Percentiles rank a stretch among this genome's conserved stretches.
These are phyloP conservation scores for Lyophyllum shimeji DNA, from an alignment of 768 basidiomycete genomes.

Conservation along the genomic window DNA sequence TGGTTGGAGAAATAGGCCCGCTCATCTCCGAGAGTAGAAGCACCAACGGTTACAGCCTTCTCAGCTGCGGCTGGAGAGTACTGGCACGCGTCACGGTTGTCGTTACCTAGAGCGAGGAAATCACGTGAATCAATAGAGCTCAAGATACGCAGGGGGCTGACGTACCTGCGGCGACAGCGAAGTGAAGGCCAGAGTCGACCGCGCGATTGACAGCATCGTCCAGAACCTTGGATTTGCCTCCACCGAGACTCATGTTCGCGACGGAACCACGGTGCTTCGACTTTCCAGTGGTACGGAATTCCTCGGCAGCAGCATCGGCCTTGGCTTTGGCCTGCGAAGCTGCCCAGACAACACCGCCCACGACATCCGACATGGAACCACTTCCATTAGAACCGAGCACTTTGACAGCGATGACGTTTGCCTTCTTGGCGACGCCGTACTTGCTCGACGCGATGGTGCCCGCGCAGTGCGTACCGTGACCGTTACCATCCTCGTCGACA, in stretches of 20 bases:
- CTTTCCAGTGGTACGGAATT: constrained; percentile 70
- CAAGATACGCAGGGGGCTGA: constrained; percentile 10
- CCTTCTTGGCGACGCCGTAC: constrained; percentile 96
- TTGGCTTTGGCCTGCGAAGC: constrained; percentile 51
- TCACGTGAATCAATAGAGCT: not conserved
- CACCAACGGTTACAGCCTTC: constrained; percentile 93
- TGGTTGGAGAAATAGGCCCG: constrained; percentile 93
- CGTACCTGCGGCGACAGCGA: constrained; percentile 93
- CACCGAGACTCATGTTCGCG: constrained; percentile 97
- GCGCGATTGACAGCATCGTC: constrained; percentile 86
- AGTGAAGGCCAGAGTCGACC: constrained; percentile 84
- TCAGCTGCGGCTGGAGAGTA: constrained; percentile 91
- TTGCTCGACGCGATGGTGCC: constrained; percentile 93
- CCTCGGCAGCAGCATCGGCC: constrained; percentile 58
- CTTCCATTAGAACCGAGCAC: constrained; percentile 93
- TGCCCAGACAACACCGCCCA: constrained; percentile 86
- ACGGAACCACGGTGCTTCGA: constrained; percentile 92
- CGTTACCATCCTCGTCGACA: constrained; percentile 88
- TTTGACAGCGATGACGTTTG: constrained; percentile 88
- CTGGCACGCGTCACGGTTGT: constrained; percentile 85
- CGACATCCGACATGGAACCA: constrained; percentile 93
- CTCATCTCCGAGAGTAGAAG: constrained; percentile 77
- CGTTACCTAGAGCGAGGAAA: constrained; percentile 53
- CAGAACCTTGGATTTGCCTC: constrained; percentile 84
- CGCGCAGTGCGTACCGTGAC: constrained; percentile 94